Base-by-base conservation (phyloP, 1,284 basidiomycete species). In the Heterobasidion irregulare region DNA sequence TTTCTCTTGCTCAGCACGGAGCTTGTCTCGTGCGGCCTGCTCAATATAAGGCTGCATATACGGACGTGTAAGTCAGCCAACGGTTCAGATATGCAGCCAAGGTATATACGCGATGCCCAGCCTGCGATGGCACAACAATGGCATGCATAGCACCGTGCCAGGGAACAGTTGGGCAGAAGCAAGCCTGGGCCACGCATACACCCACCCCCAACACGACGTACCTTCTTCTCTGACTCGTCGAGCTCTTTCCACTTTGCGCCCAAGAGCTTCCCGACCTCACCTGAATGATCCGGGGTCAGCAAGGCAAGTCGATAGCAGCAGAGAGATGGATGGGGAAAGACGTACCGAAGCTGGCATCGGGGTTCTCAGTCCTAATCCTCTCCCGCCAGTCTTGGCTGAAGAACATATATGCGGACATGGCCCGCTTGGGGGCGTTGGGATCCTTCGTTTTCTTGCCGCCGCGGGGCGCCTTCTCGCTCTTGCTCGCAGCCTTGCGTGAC, bases 321-420 rank as follows among this genome's bases (percentile, higher is more conserved):
- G 35, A 32, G 8, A 38, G 26, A 12, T 16, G 10, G 46, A 32
- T 2, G 26, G 33, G n/a, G 18, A 53, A 56, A 19, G 1, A 76
- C 83, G 56, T 59, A 87, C 94, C 94, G 68, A 98, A 98, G 58
- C 86, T 82, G 43, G 93, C 94, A 58, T 94, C 92, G 55, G 94
- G 92, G 78, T 98, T 97, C 76, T 96, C 95, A 56, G 81, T 67
- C 84, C 95, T 96, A 80, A 98, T 91, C 67, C 88, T 84, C 74
- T 96, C 91, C 68, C 94, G 83, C 87, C 91, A 91, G 74, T 95
- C 94, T 72, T 94, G 92, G 66, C 85, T 88, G 81, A 98, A 98
- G 88, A 95, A 95, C 94, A 98, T 97, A 78, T 97, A 98, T 54
- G 94, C 94, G 53, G 94, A 96, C 53, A 97, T 80, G 2, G 92